Evolutionary conservation across 1,284 basidiomycete species (phyloP), one percentile per base, ranked within the genome.

Genomic region (Xerocomus amazonicus): DNA sequence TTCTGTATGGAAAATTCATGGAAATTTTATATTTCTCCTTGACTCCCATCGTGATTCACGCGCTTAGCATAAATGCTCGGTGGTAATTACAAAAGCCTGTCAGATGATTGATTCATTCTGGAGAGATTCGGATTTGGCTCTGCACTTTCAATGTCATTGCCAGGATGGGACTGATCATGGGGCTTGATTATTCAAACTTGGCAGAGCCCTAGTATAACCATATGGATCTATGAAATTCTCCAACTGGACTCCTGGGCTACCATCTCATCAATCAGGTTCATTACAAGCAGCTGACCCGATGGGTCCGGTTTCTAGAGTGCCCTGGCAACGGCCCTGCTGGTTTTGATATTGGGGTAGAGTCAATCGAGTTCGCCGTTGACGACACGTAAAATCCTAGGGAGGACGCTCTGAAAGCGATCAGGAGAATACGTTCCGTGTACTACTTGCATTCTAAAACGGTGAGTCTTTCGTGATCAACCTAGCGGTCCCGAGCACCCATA

Each of bases 401-500:
- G 26, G 69, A 68, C 51, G 61, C 73, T 32, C 66, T 72, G 14
- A 65, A 66, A 41, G 69, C 69, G 6, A 76, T 77, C 64, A 70
- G 72, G 52, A 70, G 71, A 35, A 70, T 77, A 40, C 79, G 62
- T 71, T 76, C 55, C 74, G 80, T 41, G 65, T 80, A 42, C 63
- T 78, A 44, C 19, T 4, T 23, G 73, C 76, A 50, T 87, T 84
- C 73, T 84, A 85, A 58, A 67, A 79, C 14, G 67, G 72, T 26
- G 73, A 71, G 44, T 72, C 75, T 43, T 76, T 83, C 48, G 72
- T 83, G 56, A 76, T 82, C 55, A 72, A 74, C 38, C 68, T 80
- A 63, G 70, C 80, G 48, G 81, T 63, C 10, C 73, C 32, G 74
- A 73, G 51, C 70, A 74, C 67, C 62, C 73, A 58, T 59, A 65